Conservation (phyloP, 805 yeast genomes). For the Wickerhamomyces subpelliculosus region DNA sequence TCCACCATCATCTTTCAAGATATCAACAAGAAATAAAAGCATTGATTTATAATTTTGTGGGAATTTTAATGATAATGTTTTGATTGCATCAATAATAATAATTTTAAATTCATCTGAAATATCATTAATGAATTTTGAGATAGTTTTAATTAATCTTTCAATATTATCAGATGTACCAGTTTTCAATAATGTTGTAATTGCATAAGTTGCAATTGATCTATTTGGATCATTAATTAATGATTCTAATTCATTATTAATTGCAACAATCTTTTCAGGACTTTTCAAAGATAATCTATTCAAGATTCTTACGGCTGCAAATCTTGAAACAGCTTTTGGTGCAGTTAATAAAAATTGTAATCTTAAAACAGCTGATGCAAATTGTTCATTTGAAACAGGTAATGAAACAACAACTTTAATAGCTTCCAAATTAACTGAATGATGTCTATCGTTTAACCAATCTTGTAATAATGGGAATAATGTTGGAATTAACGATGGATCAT, state of each 20-base stretch:
- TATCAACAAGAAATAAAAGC: slow-evolving; percentile 73
- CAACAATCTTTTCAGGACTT: slow-evolving; percentile 71
- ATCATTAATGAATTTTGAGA: slow-evolving; percentile 84
- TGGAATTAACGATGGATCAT: slow-evolving; percentile 55
- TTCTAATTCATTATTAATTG: slow-evolving; percentile 83
- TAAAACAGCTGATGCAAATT: slow-evolving; percentile 62
- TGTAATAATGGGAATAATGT: slow-evolving; percentile 59
- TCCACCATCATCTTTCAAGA: slow-evolving; percentile 88
- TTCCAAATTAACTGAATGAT: slow-evolving; percentile 88
- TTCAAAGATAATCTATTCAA: slow-evolving; percentile 78
- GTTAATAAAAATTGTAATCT: slow-evolving; percentile 70
- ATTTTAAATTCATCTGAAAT: slow-evolving; percentile 94
- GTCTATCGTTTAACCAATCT: slow-evolving; percentile 69
- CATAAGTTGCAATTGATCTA: slow-evolving; percentile 91
- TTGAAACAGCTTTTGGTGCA: slow-evolving; percentile 85
- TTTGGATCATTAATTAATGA: slow-evolving; percentile 79
- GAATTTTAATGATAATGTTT: slow-evolving; percentile 86
- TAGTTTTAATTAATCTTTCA: slow-evolving; percentile 81
- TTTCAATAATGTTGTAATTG: slow-evolving; percentile 91
- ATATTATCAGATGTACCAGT: slow-evolving; percentile 90
- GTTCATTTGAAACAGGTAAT: slow-evolving; percentile 48
- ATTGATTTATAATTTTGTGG: slow-evolving; percentile 83
- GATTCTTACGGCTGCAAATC: slow-evolving; percentile 90
- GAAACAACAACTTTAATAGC: slow-evolving; percentile 57
- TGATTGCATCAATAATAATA: slow-evolving; percentile 91